Evolutionary conservation across 768 basidiomycete species (phyloP).

Genomic region (Coprinopsis cinerea): DNA sequence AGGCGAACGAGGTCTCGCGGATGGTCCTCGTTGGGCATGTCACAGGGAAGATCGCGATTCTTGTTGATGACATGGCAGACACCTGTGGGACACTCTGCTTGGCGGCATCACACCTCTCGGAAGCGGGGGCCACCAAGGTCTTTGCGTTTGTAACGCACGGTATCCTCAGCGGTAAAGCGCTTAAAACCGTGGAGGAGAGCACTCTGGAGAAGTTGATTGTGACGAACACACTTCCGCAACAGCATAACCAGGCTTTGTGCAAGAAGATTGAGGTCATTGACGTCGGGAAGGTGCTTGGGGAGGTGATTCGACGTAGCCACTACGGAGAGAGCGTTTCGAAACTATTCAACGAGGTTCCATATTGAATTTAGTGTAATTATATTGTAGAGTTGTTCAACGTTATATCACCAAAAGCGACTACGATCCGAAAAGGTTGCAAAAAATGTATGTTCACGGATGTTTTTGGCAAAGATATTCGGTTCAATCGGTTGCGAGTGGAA

Average conservation of each 20-base stretch:
- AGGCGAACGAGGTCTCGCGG: slow-evolving; percentile 89
- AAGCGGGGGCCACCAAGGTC: slow-evolving; percentile 82
- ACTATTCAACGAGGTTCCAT: slow-evolving; percentile 86
- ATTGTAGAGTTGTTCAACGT: slow-evolving; percentile 15
- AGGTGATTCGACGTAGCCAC: slow-evolving; percentile 92
- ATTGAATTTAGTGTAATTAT: slow-evolving; percentile 40
- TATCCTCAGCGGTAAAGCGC: slow-evolving; percentile 85
- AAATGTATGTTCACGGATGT: slow-evolving; percentile 1
- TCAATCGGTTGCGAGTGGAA: slow-evolving; percentile 5
- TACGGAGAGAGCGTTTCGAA: slow-evolving; percentile 94
- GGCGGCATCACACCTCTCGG: slow-evolving; percentile 82
- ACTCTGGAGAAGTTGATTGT: slow-evolving; percentile 91
- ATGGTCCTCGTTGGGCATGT: slow-evolving; percentile 96
- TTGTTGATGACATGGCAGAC: slow-evolving; percentile 99
- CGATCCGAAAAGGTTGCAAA: slow-evolving; percentile 17
- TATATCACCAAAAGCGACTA: slow-evolving; percentile 11
- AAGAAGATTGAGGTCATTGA: slow-evolving; percentile 89
- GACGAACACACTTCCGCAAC: slow-evolving; percentile 95
- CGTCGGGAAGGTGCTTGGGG: slow-evolving; percentile 90
- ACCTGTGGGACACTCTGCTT: slow-evolving; percentile 92
- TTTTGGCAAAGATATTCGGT: slow-evolving; percentile 5
- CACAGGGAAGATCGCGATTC: slow-evolving; percentile 85
- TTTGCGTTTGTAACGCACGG: slow-evolving; percentile 96
- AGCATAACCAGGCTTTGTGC: slow-evolving; percentile 64
- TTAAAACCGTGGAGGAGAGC: slow-evolving; percentile 65